Conservation (phyloP, 208 protist genomes). For the Crithidia mellificae region DNA sequence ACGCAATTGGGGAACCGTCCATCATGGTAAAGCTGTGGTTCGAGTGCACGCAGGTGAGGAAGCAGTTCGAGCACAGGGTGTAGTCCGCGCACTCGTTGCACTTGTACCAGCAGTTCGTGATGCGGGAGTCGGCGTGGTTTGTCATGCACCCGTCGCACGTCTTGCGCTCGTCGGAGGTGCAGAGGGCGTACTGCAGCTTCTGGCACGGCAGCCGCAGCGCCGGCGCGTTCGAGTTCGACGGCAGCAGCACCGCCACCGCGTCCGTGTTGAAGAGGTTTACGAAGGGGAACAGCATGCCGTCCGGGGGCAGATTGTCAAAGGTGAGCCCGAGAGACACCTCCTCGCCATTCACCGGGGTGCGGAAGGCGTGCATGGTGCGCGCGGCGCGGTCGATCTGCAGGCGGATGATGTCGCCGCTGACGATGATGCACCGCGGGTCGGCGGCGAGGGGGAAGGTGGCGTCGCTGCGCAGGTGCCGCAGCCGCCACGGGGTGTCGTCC, state of each 20-base stretch:
- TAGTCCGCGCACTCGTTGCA: conserved; percentile 92
- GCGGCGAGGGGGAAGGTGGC: conserved; percentile 63
- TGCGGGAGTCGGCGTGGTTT: conserved; percentile 52
- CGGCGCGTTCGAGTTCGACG: conserved; percentile 45
- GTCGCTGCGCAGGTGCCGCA: conserved; percentile 67
- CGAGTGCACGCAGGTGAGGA: conserved; percentile 73
- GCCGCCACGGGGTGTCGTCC: conserved; percentile 83
- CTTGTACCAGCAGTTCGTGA: conserved; percentile 77
- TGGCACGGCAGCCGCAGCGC: conserved; percentile 73
- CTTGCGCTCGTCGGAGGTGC: conserved; percentile 46
- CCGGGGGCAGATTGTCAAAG: conserved; percentile 77
- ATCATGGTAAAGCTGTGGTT: conserved; percentile 89
- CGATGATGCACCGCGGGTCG: conserved; percentile 84
- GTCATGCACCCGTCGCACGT: conserved; percentile 77
- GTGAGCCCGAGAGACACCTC: conserved; percentile 78
- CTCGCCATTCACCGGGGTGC: conserved; percentile 77
- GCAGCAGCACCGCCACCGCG: conserved; percentile 84
- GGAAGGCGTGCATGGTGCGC: conserved; percentile 81
- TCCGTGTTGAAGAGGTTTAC: conserved; percentile 91
- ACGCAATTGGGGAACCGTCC: conserved; percentile 53
- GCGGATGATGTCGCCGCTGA: conserved; percentile 87
- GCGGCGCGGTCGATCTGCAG: conserved; percentile 78
- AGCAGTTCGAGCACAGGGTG: conserved; percentile 81
- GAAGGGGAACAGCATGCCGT: conserved; percentile 75
- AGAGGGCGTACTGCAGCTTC: conserved; percentile 71